Base-by-base conservation (phyloP, 2,329 filamentous ascomycete genomes). In the Incumbomyces lentus region DNA sequence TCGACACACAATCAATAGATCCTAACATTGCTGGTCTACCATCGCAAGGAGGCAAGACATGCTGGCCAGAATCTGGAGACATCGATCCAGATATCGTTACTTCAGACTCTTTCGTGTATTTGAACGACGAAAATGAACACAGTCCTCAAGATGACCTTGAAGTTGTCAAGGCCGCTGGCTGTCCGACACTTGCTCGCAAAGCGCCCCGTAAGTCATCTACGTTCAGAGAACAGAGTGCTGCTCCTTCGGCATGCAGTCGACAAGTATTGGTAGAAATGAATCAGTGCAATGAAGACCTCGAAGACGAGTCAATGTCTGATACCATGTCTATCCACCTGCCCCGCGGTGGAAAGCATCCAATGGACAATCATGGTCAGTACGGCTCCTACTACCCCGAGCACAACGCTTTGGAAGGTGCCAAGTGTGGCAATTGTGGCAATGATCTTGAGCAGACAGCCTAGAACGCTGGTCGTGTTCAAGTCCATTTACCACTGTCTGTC, bases 231-330 rank as follows among this genome's bases (percentile, higher is more conserved):
- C 22, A 26, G 22, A 26, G 5, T 26, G 8, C 22, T 26, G 8
- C 22, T 26, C 22, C 8, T 8, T 26, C 22, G 4, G 5, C 4
- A 26, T 26, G 5, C 22, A 26, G 22, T 26, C 22, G 22, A 8
- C 22, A 26, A 26, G 4, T 8, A 26, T 26, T 8, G 22, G 22
- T 26, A 5, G 22, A 26, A 26, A 8, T 8, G 5, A 26, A 8
- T 26, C 22, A 26, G 22, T 26, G 5, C 22, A 8, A 26, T 8
- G 22, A 40, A 26, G 37, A 29, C 38, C 34, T 18, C 18, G 29
- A 43, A 18, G 26, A 34, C 33, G 39, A 50, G 40, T 35, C 44
- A 46, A 45, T 39, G 13, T 40, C 37, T 41, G 45, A 46, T 33
- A 17, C 14, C 39, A 43, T 22, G 14, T 13, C 31, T 14, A 6